Conservation (phyloP, 2,329 filamentous ascomycete genomes). For the Diaporthe eres region DNA sequence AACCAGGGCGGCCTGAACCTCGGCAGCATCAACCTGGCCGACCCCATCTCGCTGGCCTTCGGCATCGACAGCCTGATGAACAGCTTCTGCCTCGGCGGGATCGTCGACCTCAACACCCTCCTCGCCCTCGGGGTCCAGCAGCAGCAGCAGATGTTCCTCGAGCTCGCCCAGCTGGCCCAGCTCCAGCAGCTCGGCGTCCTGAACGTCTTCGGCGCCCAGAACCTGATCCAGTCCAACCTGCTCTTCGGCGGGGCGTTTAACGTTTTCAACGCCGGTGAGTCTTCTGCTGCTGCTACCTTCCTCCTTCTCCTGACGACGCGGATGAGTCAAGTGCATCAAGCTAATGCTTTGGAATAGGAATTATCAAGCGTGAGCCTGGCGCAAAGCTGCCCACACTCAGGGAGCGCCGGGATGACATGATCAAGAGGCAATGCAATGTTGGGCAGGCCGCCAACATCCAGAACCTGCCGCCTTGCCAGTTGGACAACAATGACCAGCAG, state of each 20-base stretch:
- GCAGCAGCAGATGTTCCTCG: constrained; percentile 50
- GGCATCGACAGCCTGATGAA: constrained; percentile 50
- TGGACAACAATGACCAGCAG: constrained; percentile 8
- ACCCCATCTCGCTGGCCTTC: constrained; percentile 48
- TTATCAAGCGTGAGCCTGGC: constrained; percentile 50
- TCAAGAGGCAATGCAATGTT: constrained; percentile 47
- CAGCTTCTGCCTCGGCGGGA: constrained; percentile 48
- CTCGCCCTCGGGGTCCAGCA: constrained; percentile 46
- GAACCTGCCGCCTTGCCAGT: constrained; percentile 26
- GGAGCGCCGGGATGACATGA: constrained; percentile 44
- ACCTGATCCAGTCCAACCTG: constrained; percentile 48
- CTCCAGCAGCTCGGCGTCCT: constrained; percentile 50
- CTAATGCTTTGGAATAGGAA: constrained; percentile 42
- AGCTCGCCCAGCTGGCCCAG: constrained; percentile 51
- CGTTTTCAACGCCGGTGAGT: constrained; percentile 45
- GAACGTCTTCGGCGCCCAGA: constrained; percentile 47
- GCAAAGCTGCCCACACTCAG: constrained; percentile 48
- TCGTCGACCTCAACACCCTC: constrained; percentile 46
- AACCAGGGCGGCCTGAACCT: constrained; percentile 46
- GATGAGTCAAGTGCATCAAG: background rate
- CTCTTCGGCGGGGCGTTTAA: constrained; percentile 40
- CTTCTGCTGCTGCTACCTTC: background rate
- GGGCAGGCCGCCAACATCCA: background rate
- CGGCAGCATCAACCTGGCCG: constrained; percentile 48
- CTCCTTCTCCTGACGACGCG: too few relatives aligned